A percentile compares a stretch with the other conserved stretches of the same genome.
Evolutionary conservation across 345 rosid species (phyloP).

Genomic region (Draba incana): DNA sequence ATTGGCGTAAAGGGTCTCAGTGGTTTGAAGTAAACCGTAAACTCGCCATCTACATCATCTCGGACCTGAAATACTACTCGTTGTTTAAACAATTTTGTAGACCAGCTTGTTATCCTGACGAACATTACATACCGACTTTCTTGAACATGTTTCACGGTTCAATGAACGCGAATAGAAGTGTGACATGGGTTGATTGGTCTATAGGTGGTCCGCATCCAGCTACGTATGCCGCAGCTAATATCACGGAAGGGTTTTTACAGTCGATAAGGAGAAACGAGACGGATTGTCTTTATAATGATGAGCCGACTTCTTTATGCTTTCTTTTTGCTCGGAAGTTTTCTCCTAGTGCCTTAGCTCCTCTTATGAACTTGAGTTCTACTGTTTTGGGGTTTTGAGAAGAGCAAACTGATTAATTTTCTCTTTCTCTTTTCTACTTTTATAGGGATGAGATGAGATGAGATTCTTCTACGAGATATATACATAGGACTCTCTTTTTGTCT

Average conservation of each 20-base stretch:
- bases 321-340: conserved; percentile 94
- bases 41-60: conserved; percentile 61
- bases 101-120: conserved; percentile 96
- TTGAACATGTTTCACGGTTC: conserved; percentile 82
- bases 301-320: conserved; percentile 62
- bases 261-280: conserved; percentile 67
- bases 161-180: conserved; percentile 65
- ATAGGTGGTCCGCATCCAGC: conserved; percentile 92
- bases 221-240: conserved; percentile 50
- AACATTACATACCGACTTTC: conserved; percentile 86
- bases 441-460: conserved; percentile 42
- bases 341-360: conserved; percentile 66
- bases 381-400: conserved; percentile 66
- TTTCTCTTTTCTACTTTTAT: conserved; percentile 25
- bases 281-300: conserved; percentile 67
- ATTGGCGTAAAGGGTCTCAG: conserved; percentile 95
- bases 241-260: conserved; percentile 66
- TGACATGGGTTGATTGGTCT: conserved; percentile 95
- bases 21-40: conserved; percentile 88
- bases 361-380: conserved; percentile 69
- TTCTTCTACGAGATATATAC: conserved; percentile 36
- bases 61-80: conserved; percentile 70
- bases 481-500: conserved; percentile 31
- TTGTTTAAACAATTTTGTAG: conserved; percentile 72
- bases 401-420: conserved; percentile 21